Conservation (phyloP, 75 land plant species). For the Chamaecyparis obtusa region DNA sequence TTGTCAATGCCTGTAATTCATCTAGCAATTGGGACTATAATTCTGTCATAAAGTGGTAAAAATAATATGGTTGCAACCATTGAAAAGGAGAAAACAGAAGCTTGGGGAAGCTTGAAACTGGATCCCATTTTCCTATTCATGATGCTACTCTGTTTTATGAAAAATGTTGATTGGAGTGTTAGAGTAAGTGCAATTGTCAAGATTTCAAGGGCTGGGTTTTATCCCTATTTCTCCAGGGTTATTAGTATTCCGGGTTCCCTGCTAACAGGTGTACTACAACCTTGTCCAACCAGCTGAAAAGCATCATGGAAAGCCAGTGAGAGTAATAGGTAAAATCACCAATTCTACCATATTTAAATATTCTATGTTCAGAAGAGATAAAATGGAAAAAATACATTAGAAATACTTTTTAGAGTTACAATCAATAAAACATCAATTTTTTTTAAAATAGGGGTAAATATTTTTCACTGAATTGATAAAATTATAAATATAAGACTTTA, state of each 20-base stretch:
- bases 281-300: slow-evolving; percentile 28
- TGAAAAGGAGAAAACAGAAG: slow-evolving; percentile 25
- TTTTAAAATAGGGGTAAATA: too few relatives aligned
- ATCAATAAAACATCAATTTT: too few relatives aligned
- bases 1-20: slow-evolving; percentile 17
- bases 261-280: slow-evolving; percentile 10
- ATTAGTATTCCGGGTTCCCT: neutral
- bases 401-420: too few relatives aligned
- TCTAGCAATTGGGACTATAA: slow-evolving; percentile 26
- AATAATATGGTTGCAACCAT: slow-evolving; percentile 14
- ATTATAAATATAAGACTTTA: too few relatives aligned
- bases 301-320: neutral
- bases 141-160: slow-evolving; percentile 38
- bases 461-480: too few relatives aligned
- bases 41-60: slow-evolving; percentile 34
- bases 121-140: slow-evolving; percentile 29
- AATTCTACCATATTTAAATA: neutral
- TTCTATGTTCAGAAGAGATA: too few relatives aligned
- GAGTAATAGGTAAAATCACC: too few relatives aligned
- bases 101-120: slow-evolving; percentile 28
- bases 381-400: too few relatives aligned
- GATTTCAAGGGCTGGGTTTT: slow-evolving; percentile 21
- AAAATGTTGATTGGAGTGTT: slow-evolving; percentile 39
- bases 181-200: slow-evolving; percentile 17
- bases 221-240: neutral